Percentiles rank a stretch among this genome's conserved stretches.
Evolutionary conservation across 73 alveolate species (phyloP).

Genomic region (Paramecium octaurelia): DNA sequence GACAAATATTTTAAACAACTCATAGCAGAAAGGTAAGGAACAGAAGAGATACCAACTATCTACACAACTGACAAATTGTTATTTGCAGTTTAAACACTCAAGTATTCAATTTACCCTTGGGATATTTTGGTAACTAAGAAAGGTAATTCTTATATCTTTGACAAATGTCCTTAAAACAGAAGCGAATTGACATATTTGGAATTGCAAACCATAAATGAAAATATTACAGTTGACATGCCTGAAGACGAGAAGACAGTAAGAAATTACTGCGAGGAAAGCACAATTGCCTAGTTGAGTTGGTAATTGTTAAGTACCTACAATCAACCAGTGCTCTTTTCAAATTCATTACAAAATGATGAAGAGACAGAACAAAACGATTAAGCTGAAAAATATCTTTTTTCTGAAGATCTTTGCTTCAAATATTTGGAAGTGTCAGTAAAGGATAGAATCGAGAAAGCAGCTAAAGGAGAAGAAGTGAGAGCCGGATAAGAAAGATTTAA

Average conservation of each 20-base stretch:
- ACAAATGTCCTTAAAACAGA: slow-evolving; percentile 27
- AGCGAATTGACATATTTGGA: slow-evolving; percentile 40
- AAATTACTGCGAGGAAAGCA: slow-evolving; percentile 56
- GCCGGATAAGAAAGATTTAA: slow-evolving; percentile 28
- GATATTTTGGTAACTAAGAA: slow-evolving; percentile 52
- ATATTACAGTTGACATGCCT: slow-evolving; percentile 54
- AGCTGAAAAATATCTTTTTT: slow-evolving; percentile 7
- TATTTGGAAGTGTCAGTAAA: neutral
- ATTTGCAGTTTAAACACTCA: slow-evolving; percentile 48
- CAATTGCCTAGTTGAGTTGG: slow-evolving; percentile 42
- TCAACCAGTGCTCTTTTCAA: neutral
- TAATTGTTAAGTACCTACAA: slow-evolving; percentile 29
- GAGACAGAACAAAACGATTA: neutral
- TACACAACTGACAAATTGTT: slow-evolving; percentile 56
- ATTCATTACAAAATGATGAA: neutral
- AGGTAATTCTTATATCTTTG: slow-evolving; percentile 50
- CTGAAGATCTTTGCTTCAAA: neutral
- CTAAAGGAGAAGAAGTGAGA: slow-evolving; percentile 20
- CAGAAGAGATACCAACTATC: slow-evolving; percentile 7
- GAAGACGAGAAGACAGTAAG: slow-evolving; percentile 62
- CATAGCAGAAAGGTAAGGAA: neutral
- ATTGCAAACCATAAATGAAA: slow-evolving; percentile 57
- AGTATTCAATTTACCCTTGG: slow-evolving; percentile 64
- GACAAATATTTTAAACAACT: slow-evolving; percentile 1
- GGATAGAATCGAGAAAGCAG: slow-evolving; percentile 42